Evolutionary conservation across 805 yeast species (phyloP).

Genomic region (Spathaspora girioi): DNA sequence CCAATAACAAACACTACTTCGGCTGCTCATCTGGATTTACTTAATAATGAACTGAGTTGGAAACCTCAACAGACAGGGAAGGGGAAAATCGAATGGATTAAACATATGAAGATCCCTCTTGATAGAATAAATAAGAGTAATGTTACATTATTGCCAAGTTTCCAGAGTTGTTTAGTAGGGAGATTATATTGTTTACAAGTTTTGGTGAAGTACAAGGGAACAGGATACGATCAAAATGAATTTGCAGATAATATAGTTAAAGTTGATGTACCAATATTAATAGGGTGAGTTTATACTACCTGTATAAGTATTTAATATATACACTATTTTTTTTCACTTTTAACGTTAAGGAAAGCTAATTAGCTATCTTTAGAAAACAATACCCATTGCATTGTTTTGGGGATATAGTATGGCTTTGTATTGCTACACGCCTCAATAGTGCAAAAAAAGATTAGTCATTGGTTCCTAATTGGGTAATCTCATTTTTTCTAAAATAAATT

Average conservation of each 20-base stretch:
- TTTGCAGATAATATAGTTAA: slow-evolving; percentile 27
- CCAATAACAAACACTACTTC: slow-evolving; percentile 18
- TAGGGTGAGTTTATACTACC: too few relatives aligned
- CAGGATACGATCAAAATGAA: slow-evolving; percentile 32
- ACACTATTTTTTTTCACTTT: too few relatives aligned
- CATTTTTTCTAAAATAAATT: slow-evolving; percentile 7
- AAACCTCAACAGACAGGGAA: slow-evolving; percentile 16
- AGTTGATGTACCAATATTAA: slow-evolving; percentile 34
- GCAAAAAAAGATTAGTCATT: slow-evolving; percentile 14
- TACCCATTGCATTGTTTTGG: too few relatives aligned
- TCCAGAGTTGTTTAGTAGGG: slow-evolving; percentile 61
- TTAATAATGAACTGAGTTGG: slow-evolving; percentile 26
- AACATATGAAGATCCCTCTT: slow-evolving; percentile 39
- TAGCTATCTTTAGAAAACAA: too few relatives aligned
- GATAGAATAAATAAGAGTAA: slow-evolving; percentile 38
- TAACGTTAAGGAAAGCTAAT: too few relatives aligned
- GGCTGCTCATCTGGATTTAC: slow-evolving; percentile 15
- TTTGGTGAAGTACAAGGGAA: slow-evolving; percentile 39
- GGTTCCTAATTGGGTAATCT: slow-evolving; percentile 22
- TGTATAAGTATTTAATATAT: too few relatives aligned
- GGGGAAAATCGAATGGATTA: slow-evolving; percentile 19
- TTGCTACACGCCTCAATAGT: too few relatives aligned
- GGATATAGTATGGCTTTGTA: too few relatives aligned
- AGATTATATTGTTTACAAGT: slow-evolving; percentile 55
- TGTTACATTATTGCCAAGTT: slow-evolving; percentile 55